These are phyloP conservation scores for Phytophthora sojae DNA, from an alignment of 352 stramenopile species.

Conservation along the genomic window DNA sequence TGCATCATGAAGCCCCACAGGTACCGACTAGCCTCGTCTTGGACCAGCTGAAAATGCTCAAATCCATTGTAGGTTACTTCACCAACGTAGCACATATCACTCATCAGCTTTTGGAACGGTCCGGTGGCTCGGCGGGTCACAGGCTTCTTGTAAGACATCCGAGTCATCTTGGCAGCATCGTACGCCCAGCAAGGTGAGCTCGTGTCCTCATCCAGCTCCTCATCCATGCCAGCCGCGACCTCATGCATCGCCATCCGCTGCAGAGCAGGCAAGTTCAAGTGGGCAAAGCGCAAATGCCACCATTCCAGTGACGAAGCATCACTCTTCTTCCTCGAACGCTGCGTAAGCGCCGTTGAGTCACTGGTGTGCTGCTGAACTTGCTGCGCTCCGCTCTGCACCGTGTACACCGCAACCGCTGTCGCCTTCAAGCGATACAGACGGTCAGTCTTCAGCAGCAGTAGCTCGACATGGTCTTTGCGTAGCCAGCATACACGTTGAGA, in stretches of 20 bases:
- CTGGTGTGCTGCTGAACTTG: neutral
- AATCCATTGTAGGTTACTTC: too few relatives aligned
- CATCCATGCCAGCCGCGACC: neutral
- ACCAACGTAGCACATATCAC: too few relatives aligned
- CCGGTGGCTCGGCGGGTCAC: neutral
- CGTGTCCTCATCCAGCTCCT: neutral
- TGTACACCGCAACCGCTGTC: neutral
- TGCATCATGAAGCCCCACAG: too few relatives aligned
- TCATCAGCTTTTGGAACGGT: neutral
- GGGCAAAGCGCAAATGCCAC: slow-evolving; percentile 13
- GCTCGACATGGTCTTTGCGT: neutral
- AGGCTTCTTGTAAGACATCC: slow-evolving; percentile 23
- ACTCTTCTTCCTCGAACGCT: neutral
- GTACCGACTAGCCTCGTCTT: too few relatives aligned
- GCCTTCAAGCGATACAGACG: slow-evolving; percentile 11
- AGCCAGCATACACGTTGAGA: slow-evolving; percentile 8
- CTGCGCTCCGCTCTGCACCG: neutral
- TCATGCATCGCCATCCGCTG: slow-evolving; percentile 6
- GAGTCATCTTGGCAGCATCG: neutral
- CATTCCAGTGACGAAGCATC: slow-evolving; percentile 1
- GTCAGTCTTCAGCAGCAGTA: slow-evolving; percentile 1
- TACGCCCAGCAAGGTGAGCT: neutral
- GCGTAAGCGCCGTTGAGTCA: neutral
- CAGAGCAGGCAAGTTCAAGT: slow-evolving; percentile 6
- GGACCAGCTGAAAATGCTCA: too few relatives aligned